Conservation (phyloP, 1,284 basidiomycete species). For the Phlebopus sp. region DNA sequence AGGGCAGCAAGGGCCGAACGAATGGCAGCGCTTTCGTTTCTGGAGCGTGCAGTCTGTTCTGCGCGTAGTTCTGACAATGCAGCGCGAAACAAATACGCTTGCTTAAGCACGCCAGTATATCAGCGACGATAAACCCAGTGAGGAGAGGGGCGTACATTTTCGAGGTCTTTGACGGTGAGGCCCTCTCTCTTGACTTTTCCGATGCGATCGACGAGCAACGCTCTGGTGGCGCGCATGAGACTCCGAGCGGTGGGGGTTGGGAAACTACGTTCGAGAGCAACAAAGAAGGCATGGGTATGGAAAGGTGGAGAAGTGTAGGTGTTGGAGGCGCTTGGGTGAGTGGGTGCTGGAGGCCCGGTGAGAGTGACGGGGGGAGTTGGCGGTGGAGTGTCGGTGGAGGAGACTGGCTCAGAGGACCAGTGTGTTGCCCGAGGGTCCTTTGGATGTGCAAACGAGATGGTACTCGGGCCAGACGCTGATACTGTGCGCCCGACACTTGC, state of each 20-base stretch:
- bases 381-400: conserved; percentile 8
- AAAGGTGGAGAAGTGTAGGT: conserved; percentile 52
- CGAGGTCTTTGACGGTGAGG: conserved; percentile 81
- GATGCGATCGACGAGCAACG: conserved; percentile 74
- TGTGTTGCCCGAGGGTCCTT: conserved; percentile 27
- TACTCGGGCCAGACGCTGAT: conserved; percentile 8
- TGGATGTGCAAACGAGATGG: conserved; percentile 32
- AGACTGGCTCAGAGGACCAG: conserved; percentile 4
- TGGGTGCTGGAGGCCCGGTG: conserved; percentile 11
- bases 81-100: conserved; percentile 95
- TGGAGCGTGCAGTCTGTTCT: conserved; percentile 80
- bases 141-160: conserved; percentile 68
- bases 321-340: conserved; percentile 10
- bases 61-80: conserved; percentile 90
- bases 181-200: conserved; percentile 74
- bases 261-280: conserved; percentile 66
- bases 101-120: conserved; percentile 43
- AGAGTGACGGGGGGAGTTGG: conserved; percentile 12
- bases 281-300: conserved; percentile 64
- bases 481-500: neutral
- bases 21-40: conserved; percentile 84
- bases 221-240: conserved; percentile 86
- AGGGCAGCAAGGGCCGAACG: conserved; percentile 73
- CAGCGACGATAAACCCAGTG: conserved; percentile 5
- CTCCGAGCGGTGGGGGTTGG: conserved; percentile 66